Evolutionary conservation across 2,329 filamentous ascomycete species (phyloP).

Genomic region (Aureobasidium sp.): DNA sequence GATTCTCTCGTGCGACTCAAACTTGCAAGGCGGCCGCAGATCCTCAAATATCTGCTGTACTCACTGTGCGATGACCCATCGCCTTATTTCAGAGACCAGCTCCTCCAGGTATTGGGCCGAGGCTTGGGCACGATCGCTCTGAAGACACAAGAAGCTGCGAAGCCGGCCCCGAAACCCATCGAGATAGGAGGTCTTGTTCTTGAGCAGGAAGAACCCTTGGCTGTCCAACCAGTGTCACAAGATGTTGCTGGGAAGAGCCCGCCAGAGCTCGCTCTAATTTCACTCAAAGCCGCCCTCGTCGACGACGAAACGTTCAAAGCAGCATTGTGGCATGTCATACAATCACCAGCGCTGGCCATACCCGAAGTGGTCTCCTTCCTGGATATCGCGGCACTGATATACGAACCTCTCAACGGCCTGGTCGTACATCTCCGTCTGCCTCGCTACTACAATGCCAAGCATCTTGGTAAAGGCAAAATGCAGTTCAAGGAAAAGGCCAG

Average conservation of each 20-base stretch:
- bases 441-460: conserved; percentile 46
- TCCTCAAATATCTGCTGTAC: conserved; percentile 49
- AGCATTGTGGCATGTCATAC: conserved; percentile 48
- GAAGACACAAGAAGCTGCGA: conserved; percentile 35
- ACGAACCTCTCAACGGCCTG: conserved; percentile 42
- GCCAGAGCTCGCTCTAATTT: conserved; percentile 49
- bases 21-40: conserved; percentile 40
- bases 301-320: conserved; percentile 41
- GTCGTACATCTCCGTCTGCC: conserved; percentile 46
- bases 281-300: conserved; percentile 45
- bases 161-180: conserved; percentile 25
- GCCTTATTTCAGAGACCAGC: conserved; percentile 45
- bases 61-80: conserved; percentile 49
- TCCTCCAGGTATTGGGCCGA: conserved; percentile 45
- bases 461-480: conserved; percentile 43
- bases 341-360: conserved; percentile 40
- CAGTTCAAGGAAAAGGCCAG: conserved; percentile 22
- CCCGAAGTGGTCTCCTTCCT: conserved; percentile 48
- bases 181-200: conserved; percentile 43
- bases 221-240: conserved; percentile 37
- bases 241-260: conserved; percentile 44
- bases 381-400: conserved; percentile 50
- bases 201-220: conserved; percentile 46
- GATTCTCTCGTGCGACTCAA: conserved; percentile 48
- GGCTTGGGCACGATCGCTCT: conserved; percentile 51